Evolutionary conservation across 345 rosid species (phyloP).

Genomic region (Gossypium raimondii): DNA sequence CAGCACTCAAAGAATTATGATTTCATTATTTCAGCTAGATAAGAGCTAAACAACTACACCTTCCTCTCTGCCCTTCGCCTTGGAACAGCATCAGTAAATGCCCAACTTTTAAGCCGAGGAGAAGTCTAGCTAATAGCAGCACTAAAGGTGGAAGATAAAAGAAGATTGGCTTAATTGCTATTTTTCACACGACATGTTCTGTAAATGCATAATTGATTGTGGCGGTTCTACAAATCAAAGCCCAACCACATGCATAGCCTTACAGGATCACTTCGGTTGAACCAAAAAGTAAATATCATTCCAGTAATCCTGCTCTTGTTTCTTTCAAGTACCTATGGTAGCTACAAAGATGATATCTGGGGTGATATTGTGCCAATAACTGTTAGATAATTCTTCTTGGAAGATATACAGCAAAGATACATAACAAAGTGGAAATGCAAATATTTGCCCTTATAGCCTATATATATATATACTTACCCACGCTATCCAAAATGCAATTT

Average conservation of each 20-base stretch:
- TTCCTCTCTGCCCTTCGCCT: neutral
- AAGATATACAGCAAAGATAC: neutral
- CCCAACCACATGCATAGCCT: conserved; percentile 2
- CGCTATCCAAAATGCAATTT: neutral
- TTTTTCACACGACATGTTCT: neutral
- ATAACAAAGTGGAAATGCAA: neutral
- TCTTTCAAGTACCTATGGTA: neutral
- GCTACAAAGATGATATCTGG: neutral
- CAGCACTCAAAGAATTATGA: neutral
- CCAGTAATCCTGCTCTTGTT: neutral
- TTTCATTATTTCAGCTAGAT: neutral
- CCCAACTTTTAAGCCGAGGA: neutral
- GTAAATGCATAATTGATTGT: neutral
- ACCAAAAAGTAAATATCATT: neutral
- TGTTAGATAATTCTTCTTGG: neutral
- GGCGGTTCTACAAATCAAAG: neutral
- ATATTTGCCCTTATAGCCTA: no score
- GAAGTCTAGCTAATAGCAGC: neutral
- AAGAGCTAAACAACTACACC: neutral
- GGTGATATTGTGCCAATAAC: neutral
- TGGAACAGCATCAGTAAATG: neutral
- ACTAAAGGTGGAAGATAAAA: neutral
- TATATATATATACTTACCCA: neutral
- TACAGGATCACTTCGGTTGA: neutral
- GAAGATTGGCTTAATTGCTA: neutral